Base-by-base conservation (phyloP, 2,329 filamentous ascomycete genomes). In the Blastomyces silverae region DNA sequence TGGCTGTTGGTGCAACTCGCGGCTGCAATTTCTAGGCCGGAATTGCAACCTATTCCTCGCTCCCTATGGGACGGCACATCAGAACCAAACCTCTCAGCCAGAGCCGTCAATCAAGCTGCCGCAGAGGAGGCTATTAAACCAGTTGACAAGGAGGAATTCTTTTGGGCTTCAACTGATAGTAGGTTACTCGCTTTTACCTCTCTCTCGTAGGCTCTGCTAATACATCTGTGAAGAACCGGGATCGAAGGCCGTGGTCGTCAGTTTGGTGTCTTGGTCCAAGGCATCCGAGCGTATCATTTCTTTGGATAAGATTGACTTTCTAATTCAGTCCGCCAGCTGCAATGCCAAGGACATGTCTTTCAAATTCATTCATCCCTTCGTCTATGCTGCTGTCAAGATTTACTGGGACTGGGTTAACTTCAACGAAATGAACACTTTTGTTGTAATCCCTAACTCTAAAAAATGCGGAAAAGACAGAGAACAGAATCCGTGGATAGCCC, bases 151-250 rank as follows among this genome's bases (percentile, higher is more conserved):
- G 64, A 62, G 50, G 53, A 61, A 44, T 64, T 64, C 42, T 50
- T 64, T 17, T 64, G 64, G 64, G 64, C 64, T 48, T 64, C 64
- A 39, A 61, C 58, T 39, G 52, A 64, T 46, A 53, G 64, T 64
- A 46, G 55, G 59, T 28, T 61, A 34, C 44, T 50, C 37, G 3
- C 25, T 20, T n/a, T 28, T 15, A 31, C n/a, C 20, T 39, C 44
- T 15, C 4, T 53, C 11, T 17, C 2, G 7, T 61, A 39, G 25
- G 28, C 31, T 25, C n/a, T 48, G 15, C 58, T 61, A 60, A 60
- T 48, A 17, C 20, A 25, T 55, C 4, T 31, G 5, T 20, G 37
- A 61, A 64, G 64, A 55, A 56, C 57, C 64, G 25, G 39, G 53
- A 31, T 39, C 61, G 8, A 64, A 64, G 31, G 64, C 64, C 34